Evolutionary conservation across 2,329 filamentous ascomycete genomes (phyloP), one percentile per base, ranked within the genome.

Genomic region (Tetracladium maxilliforme): DNA sequence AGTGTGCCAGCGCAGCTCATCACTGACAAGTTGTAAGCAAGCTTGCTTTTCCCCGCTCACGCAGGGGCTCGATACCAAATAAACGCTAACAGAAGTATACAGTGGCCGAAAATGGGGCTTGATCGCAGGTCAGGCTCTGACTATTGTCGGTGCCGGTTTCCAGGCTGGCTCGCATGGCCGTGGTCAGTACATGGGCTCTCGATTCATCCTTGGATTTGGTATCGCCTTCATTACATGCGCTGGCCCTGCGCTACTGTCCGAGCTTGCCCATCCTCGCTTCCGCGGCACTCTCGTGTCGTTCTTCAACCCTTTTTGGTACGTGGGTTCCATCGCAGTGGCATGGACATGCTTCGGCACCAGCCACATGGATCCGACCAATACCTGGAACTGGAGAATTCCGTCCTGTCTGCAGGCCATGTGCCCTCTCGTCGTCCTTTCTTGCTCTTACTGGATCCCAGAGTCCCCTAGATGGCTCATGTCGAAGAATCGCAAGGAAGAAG

Each of bases 401-500:
- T 22, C 26, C 11, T 43, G 49, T 16, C 48, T 55, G 39, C 51
- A 58, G 35, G 56, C 54, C 30, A 49, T 48, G 19, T 59, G 64
- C 5, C 62, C 63, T 2, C 23, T 58, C 9, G 28, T 62, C 13
- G 51, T 54, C 25, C 32, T 56, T 11, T 23, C 39, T 23, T 13
- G 7, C 41, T 42, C 27, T 26, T 44, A 12, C 14, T 40, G 48
- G 14, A 41, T 67, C 4, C 66, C 67, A 3, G 68, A 73, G 40
- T 63, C 56, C 3, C 68, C 66, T 1, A 53, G 64, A 25, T 71
- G 33, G 57, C 60, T 44, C 28, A 51, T 58, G 10, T 43, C 47
- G 5, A 58, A 58, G 23, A 63, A 59, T 22, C 49, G 57, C 14
- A 51, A 58, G 25, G 54, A 66, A 3, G 57, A 68, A 30, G 65